These are phyloP conservation scores for Pestalotiopsis sp. DNA, from an alignment of 2,329 filamentous ascomycete species.

Conservation along the genomic window DNA sequence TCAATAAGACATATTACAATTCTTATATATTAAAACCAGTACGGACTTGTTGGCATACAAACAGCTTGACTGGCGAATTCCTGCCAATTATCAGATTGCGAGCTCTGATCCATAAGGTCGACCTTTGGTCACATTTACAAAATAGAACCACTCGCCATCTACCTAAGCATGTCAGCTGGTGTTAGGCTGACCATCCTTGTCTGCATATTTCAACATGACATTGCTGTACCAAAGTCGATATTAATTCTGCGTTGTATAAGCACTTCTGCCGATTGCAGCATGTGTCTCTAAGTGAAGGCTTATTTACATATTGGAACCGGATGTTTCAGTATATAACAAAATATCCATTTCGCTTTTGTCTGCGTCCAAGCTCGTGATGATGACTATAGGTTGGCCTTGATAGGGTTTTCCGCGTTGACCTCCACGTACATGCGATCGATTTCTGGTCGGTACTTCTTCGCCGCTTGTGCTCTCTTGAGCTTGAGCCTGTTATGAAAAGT, in stretches of 20 bases:
- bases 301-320: neutral
- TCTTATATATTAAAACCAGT: neutral
- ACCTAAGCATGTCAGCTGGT: too few relatives aligned
- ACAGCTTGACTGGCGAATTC: too few relatives aligned
- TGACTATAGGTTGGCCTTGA: slow-evolving; percentile 48
- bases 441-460: slow-evolving; percentile 52
- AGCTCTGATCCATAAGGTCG: too few relatives aligned
- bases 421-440: slow-evolving; percentile 62
- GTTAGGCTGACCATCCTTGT: too few relatives aligned
- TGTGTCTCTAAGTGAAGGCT: neutral
- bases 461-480: slow-evolving; percentile 60
- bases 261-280: neutral
- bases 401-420: slow-evolving; percentile 42
- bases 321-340: neutral
- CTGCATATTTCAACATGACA: too few relatives aligned
- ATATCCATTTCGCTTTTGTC: neutral
- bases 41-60: too few relatives aligned
- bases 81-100: too few relatives aligned
- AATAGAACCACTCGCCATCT: too few relatives aligned
- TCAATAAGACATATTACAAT: slow-evolving; percentile 5
- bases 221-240: neutral
- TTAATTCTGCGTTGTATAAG: neutral
- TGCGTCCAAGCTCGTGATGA: neutral
- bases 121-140: too few relatives aligned
- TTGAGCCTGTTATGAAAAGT: slow-evolving; percentile 49